Evolutionary conservation across 306 rosid species (phyloP).

Genomic region (Alnus rubra): DNA sequence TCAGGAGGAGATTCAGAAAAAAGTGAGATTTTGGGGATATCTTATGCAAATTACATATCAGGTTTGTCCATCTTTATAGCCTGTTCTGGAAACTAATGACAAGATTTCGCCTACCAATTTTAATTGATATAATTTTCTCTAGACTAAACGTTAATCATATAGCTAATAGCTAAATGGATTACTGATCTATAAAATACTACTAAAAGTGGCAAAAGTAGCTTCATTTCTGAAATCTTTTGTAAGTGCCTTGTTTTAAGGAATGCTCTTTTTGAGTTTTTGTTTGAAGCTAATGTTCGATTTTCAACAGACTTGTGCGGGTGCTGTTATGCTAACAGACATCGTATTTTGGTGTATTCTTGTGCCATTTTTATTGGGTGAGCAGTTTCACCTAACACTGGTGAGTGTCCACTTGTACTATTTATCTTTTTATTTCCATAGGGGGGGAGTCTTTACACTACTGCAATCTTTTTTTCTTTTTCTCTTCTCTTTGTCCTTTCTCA

Average conservation of each 20-base stretch:
- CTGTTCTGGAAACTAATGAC: not conserved
- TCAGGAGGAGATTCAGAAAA: slow-evolving; percentile 43
- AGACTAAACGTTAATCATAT: no score
- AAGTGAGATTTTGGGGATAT: slow-evolving; percentile 66
- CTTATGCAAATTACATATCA: slow-evolving; percentile 65
- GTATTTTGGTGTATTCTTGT: slow-evolving; percentile 83
- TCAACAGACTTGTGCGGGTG: slow-evolving; percentile 80
- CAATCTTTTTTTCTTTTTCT: not conserved
- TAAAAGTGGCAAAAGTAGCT: not conserved
- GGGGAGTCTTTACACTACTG: not conserved
- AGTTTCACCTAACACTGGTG: slow-evolving; percentile 60
- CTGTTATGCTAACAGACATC: slow-evolving; percentile 70
- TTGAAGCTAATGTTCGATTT: slow-evolving; percentile 29
- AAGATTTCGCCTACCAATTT: slow-evolving; percentile 1
- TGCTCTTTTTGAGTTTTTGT: not conserved
- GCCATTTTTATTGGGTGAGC: slow-evolving; percentile 62
- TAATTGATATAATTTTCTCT: not conserved
- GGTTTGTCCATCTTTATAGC: slow-evolving; percentile 35
- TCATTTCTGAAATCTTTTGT: not conserved
- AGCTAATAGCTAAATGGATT: no score
- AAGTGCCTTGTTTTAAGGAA: not conserved
- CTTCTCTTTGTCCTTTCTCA: not conserved
- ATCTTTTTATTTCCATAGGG: not conserved
- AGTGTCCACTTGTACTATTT: slow-evolving; percentile 15
- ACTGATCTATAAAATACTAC: no score